Evolutionary conservation across 2,329 filamentous ascomycete genomes (phyloP), one percentile per base, ranked within the genome.

Genomic region (Nemania sp.): DNA sequence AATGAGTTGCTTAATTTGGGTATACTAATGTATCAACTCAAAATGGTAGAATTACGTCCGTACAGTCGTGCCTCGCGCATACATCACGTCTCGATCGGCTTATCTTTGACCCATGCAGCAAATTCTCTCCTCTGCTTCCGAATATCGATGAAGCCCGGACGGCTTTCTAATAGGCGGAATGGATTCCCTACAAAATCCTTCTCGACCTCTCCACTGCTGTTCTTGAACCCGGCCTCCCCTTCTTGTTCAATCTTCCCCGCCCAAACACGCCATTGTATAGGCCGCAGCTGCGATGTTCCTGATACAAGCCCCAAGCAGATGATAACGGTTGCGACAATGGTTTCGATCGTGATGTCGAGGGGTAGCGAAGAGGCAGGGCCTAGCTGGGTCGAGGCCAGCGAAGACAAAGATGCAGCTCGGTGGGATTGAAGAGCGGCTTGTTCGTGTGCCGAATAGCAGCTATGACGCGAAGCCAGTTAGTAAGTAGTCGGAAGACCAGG

Each of bases 381-480:
- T 17, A 73, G 66, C 24, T 77, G 72, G 3, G 79, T 70, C 22
- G 75, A 66, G 3, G 75, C 66, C 36, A 77, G 70, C 24, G 76
- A 74, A 37, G 76, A 70, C 48, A 78, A 72, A 28, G 78, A 77
- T 45, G 79, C 76, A 47, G 72, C 69, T 49, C 75, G 73, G 62
- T 79, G 78, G 51, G 86, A 82, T 63, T 86, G 83, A 44, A 96
- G 82, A 19, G 86, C 80, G 6, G 90, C 88, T 75, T 96, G 90
- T 75, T 99, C 94, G 73, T 96, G 89, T 41, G 92, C 91, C 46
- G 94, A 99, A 75, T 97, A 99, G 75, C 92, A 95, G 60, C 94
- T 99, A 69, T n/a, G 49, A 52, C 31, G 47, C 42, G 54, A 20
- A 41, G 34, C 36, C 40, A 37, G 49, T 61, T 30, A 62, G 49